Conservation (phyloP, 768 basidiomycete genomes). For the Cystoderma amianthinum region DNA sequence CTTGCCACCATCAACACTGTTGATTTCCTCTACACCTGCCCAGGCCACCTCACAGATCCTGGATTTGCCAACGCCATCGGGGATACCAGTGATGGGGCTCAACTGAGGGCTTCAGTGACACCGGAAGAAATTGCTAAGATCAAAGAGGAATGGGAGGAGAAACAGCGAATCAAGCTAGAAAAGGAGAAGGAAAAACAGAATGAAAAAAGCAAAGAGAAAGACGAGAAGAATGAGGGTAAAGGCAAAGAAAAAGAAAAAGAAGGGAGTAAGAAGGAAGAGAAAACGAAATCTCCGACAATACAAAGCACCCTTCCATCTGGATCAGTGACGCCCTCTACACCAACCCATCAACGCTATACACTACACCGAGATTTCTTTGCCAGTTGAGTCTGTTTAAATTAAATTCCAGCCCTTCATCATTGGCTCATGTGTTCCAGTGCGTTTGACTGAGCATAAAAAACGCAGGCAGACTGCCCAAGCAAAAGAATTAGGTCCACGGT, state of each 20-base stretch:
- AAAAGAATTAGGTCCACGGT: conserved; percentile 62
- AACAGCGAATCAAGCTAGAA: conserved; percentile 54
- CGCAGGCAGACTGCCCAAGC: conserved; percentile 59
- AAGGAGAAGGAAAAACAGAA: conserved; percentile 45
- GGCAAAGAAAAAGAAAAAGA: conserved; percentile 23
- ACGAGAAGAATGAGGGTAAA: conserved; percentile 29
- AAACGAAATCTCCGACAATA: conserved; percentile 17
- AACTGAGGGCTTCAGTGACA: conserved; percentile 31
- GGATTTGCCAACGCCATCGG: conserved; percentile 62
- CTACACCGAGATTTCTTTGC: conserved; percentile 82
- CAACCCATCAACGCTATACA: conserved; percentile 66
- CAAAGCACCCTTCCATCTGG: conserved; percentile 17
- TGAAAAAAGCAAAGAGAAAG: conserved; percentile 31
- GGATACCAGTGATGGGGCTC: too few species aligned
- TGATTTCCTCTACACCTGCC: conserved; percentile 86
- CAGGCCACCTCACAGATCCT: conserved; percentile 69
- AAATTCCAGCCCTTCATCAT: too few species aligned
- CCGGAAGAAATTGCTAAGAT: conserved; percentile 73
- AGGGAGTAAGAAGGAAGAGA: conserved; percentile 20
- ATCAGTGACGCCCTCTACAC: conserved; percentile 20
- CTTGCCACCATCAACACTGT: conserved; percentile 77
- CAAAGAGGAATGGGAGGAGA: conserved; percentile 76
- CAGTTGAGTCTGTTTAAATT: conserved; percentile 37
- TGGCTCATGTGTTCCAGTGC: conserved; percentile 48
- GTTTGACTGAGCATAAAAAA: conserved; percentile 68